Conservation (phyloP, 768 basidiomycete genomes). For the Kwoniella dendrophila region DNA sequence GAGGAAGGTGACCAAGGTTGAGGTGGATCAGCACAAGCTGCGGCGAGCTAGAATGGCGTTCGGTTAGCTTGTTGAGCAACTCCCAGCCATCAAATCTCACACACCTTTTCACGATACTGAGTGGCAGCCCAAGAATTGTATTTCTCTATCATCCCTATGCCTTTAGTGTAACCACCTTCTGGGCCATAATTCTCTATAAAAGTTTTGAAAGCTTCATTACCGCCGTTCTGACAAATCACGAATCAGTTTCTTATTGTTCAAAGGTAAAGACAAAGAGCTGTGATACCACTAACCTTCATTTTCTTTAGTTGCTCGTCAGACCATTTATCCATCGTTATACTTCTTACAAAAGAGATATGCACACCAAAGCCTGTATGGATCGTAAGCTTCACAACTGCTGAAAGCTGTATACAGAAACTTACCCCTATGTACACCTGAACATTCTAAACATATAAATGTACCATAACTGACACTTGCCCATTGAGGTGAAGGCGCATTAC, state of each 20-base stretch:
- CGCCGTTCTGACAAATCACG: conserved; percentile 67
- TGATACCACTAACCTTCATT: conserved; percentile 87
- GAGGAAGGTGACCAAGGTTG: conserved; percentile 76
- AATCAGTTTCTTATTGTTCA: background rate
- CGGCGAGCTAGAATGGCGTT: conserved; percentile 83
- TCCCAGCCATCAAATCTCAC: conserved; percentile 16
- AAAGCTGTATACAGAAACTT: conserved; percentile 32
- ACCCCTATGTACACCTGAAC: conserved; percentile 59
- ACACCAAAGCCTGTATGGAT: conserved; percentile 74
- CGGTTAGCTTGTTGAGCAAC: too few species aligned
- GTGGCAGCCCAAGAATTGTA: conserved; percentile 93
- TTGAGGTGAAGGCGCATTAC: conserved; percentile 85
- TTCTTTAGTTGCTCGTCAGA: conserved; percentile 71
- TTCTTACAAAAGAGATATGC: conserved; percentile 84
- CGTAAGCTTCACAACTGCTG: background rate
- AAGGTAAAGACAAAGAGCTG: background rate
- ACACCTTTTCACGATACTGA: conserved; percentile 91
- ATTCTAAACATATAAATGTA: conserved; percentile 82
- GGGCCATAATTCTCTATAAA: conserved; percentile 63
- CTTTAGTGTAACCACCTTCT: conserved; percentile 39
- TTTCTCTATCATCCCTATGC: conserved; percentile 52
- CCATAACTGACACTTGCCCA: conserved; percentile 70
- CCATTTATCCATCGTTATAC: conserved; percentile 97
- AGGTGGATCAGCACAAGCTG: conserved; percentile 66
- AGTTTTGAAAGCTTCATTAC: conserved; percentile 77